These are phyloP conservation scores for Coniferiporia sulphurascens DNA, from an alignment of 1,284 basidiomycete genomes.

Conservation along the genomic window DNA sequence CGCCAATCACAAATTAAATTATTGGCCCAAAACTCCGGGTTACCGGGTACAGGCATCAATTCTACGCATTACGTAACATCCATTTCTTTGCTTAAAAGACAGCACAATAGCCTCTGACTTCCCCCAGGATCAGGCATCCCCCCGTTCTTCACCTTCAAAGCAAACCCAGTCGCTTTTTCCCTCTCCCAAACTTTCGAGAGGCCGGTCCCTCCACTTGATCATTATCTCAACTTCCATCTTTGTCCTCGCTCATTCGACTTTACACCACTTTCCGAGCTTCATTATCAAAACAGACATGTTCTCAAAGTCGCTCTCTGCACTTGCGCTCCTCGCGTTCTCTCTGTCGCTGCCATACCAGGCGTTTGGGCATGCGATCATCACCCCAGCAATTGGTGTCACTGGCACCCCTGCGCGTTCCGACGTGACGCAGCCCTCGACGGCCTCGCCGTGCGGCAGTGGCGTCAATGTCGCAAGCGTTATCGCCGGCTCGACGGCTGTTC, in stretches of 20 bases:
- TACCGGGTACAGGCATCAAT: background rate
- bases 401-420: slow-evolving; percentile 37
- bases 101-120: background rate
- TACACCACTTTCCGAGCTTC: background rate
- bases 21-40: background rate
- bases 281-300: background rate
- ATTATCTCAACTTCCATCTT: background rate
- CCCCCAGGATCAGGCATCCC: slow-evolving; percentile 4
- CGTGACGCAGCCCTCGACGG: slow-evolving; percentile 39
- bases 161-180: background rate
- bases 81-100: background rate
- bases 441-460: slow-evolving; percentile 39
- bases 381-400: slow-evolving; percentile 43
- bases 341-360: slow-evolving; percentile 33
- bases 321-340: slow-evolving; percentile 5
- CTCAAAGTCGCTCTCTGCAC: slow-evolving; percentile 2
- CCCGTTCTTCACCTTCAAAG: background rate
- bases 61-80: background rate
- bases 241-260: background rate
- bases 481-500: slow-evolving; percentile 38
- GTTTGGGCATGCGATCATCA: slow-evolving; percentile 41
- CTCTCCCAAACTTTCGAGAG: background rate
- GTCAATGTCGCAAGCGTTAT: slow-evolving; percentile 39
- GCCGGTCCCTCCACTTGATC: slow-evolving; percentile 9
- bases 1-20: background rate